These are phyloP conservation scores for Pontederia paniculata DNA, from an alignment of 176 grass and related monocot species.

Conservation along the genomic window DNA sequence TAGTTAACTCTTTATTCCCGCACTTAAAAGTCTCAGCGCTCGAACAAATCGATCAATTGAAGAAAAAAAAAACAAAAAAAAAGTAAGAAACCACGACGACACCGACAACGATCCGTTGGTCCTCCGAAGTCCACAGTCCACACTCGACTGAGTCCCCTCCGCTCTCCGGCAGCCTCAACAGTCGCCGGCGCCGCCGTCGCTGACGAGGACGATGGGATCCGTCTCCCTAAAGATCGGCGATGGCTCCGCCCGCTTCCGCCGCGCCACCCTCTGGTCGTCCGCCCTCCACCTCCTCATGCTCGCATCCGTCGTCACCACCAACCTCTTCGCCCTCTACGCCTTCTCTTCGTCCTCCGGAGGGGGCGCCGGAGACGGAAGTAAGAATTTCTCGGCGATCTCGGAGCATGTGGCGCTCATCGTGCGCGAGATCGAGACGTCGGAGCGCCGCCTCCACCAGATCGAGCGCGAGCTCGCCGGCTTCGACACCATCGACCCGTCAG, in stretches of 20 bases:
- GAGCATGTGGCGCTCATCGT: conserved; percentile 61
- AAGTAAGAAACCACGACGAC: too few relatives aligned
- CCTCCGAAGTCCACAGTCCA: too few relatives aligned
- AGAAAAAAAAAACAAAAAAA: too few relatives aligned
- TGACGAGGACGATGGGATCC: conserved; percentile 39
- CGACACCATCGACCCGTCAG: conserved; percentile 20
- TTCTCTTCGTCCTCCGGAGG: conserved; percentile 34
- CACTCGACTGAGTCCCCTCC: too few relatives aligned
- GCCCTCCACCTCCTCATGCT: conserved; percentile 62
- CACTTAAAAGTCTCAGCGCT: too few relatives aligned
- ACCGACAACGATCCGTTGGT: too few relatives aligned
- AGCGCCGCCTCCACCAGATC: conserved; percentile 26
- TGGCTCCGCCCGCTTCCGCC: conserved; percentile 28
- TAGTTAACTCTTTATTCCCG: too few relatives aligned
- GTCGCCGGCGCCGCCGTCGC: neutral
- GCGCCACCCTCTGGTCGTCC: conserved; percentile 45
- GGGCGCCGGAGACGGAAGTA: neutral
- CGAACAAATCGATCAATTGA: too few relatives aligned
- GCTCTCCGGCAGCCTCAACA: neutral
- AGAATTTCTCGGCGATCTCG: conserved; percentile 34
- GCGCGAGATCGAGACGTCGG: conserved; percentile 66
- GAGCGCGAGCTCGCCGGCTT: conserved; percentile 31
- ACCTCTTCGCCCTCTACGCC: conserved; percentile 69
- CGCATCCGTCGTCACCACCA: conserved; percentile 72
- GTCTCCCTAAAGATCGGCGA: conserved; percentile 66